Evolutionary conservation across 208 protist genomes (phyloP), one percentile per base, ranked within the genome.

Genomic region (Leishmania lainsoni): DNA sequence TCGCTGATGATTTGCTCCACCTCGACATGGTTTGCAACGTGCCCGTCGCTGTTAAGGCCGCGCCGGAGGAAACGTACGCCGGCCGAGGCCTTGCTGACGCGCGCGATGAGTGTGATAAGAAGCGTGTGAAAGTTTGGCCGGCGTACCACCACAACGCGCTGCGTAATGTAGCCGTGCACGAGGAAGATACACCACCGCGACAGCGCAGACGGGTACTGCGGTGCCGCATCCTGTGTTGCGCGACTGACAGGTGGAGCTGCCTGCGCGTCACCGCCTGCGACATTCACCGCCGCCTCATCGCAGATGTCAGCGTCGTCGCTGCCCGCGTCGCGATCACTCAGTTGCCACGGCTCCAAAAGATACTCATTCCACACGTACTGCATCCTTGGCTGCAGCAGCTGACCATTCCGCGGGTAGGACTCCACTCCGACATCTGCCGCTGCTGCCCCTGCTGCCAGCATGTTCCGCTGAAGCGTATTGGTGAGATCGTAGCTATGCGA

Each of bases 401-500:
- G 69, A 32, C 12, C 32, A 26, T 6, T 39, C 42, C 17, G 32
- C n/a, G 48, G 32, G 39, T 16, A 52, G 48, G 58, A 29, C 29
- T 71, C 59, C 35, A 9, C 29, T 3, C 45, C 5, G n/a, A 26
- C 45, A 32, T 69, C 54, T 51, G 63, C n/a, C 66, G 76, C 59
- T 12, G 42, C 56, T n/a, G 74, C 17, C 48, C 74, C 74, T 59
- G 74, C 74, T 8, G 81, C 80, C 14, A 83, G 93, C 91, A 97
- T 98, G 85, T 99, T 99, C 17, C 83, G 86, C 87, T 99, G 98
- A 45, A 99, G 86, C 16, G 97, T 97, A 83, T 98, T 91, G 2
- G 97, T 98, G 1, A 99, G 81, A 84, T 99, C 98, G 83, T 99
- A 99, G 0, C 94, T 98, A 90, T 98, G 96, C 45, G 92, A 95